Evolutionary conservation across 2,329 filamentous ascomycete species (phyloP).

Genomic region (Penicillium paneum): DNA sequence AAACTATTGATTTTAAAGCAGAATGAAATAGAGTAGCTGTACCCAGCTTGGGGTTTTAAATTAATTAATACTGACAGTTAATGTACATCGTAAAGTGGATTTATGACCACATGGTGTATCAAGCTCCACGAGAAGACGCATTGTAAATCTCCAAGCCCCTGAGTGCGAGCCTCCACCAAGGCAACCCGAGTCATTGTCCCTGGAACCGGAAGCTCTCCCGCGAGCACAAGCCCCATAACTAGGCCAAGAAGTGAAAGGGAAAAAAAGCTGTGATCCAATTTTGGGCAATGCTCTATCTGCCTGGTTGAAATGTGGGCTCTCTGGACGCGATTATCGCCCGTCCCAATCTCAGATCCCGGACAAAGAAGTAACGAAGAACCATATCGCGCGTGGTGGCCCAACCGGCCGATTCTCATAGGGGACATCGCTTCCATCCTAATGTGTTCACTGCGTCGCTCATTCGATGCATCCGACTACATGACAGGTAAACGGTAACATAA

Average conservation of each 20-base stretch:
- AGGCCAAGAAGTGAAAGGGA: neutral
- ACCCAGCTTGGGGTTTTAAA: neutral
- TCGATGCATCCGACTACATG: neutral
- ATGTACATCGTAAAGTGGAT: slow-evolving; percentile 3
- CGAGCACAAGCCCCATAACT: neutral
- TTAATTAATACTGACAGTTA: neutral
- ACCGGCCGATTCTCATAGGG: slow-evolving; percentile 1
- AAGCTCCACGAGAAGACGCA: slow-evolving; percentile 9
- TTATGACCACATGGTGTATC: slow-evolving; percentile 12
- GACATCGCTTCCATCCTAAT: neutral
- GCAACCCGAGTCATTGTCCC: slow-evolving; percentile 15
- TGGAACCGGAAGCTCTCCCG: slow-evolving; percentile 14
- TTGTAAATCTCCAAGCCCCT: slow-evolving; percentile 6
- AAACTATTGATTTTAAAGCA: slow-evolving; percentile 3
- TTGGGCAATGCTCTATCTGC: neutral
- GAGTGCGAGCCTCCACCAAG: slow-evolving; percentile 7
- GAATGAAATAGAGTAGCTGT: neutral
- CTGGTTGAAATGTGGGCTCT: neutral
- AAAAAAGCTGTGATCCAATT: neutral
- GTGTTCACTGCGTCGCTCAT: neutral
- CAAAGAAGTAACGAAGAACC: slow-evolving; percentile 6
- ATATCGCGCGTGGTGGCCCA: slow-evolving; percentile 4
- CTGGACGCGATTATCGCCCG: neutral
- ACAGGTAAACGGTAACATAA: slow-evolving; percentile 1
- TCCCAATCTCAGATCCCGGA: slow-evolving; percentile 4